Percentiles rank a stretch among this genome's conserved stretches.
phyloP scores from a whole-genome alignment of 2,329 filamentous ascomycete species.

The Nemania abortiva region DNA sequence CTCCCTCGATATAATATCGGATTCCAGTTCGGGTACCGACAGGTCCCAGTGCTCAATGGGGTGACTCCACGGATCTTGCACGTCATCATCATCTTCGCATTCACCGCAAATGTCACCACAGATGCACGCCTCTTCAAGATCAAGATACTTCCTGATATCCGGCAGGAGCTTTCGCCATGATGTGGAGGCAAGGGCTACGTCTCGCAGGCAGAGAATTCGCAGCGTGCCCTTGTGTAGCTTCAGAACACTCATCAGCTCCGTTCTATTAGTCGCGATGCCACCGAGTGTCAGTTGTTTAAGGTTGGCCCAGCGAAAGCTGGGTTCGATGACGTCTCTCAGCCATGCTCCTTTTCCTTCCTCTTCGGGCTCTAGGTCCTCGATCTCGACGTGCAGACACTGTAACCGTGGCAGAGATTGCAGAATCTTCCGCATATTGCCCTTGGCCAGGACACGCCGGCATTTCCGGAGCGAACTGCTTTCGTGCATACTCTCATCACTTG shows the following conservation, averaged over 20 bases:
- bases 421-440: constrained; percentile 44
- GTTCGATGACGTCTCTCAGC: constrained; percentile 44
- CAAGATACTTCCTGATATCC: constrained; percentile 44
- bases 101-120: constrained; percentile 44
- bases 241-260: constrained; percentile 44
- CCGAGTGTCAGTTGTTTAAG: constrained; percentile 44
- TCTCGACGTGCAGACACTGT: constrained; percentile 42
- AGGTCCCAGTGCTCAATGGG: constrained; percentile 42
- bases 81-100: constrained; percentile 35
- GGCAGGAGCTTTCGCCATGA: constrained; percentile 47
- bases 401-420: constrained; percentile 44
- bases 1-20: constrained; percentile 19
- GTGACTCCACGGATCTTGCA: constrained; percentile 8
- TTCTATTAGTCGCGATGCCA: constrained; percentile 42
- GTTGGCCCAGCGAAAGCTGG: constrained; percentile 44
- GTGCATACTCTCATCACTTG: constrained; percentile 20
- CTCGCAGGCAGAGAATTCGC: constrained; percentile 43
- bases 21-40: constrained; percentile 31
- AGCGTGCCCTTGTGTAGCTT: constrained; percentile 46
- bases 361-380: constrained; percentile 32
- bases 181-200: constrained; percentile 42
- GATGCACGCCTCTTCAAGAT: constrained; percentile 44
- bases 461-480: constrained; percentile 28
- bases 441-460: constrained; percentile 40
- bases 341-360: constrained; percentile 31